Evolutionary conservation across 257 asterid genomes (phyloP), one percentile per base, ranked within the genome.

Genomic region (Solanum dulcamara): DNA sequence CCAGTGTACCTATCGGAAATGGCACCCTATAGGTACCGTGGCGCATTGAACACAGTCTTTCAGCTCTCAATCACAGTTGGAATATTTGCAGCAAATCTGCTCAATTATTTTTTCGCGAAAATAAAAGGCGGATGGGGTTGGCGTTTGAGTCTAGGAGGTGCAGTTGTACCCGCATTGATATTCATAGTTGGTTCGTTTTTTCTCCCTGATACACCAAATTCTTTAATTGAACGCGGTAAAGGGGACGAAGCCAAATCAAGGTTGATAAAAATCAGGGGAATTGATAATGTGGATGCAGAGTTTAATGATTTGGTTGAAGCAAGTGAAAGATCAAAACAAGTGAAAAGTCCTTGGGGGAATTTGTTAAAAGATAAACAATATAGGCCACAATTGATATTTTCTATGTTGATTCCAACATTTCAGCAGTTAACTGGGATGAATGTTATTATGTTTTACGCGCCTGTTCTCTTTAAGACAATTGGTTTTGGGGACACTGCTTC

Each of bases 61-160:
- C 97, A 93, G 33, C 50, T 93, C 8, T 91, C 94, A 67, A 90
- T 90, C 81, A 91, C 94, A 11, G 75, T 93, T 15, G 97, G 96
- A 30, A 91, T 93, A 79, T 66, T 92, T 2, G 92, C 86, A 2
- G 97, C 97, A 68, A 92, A 90, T 28, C 57, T 93, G 0, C 33
- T 93, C 7, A 93, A 93, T 87, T 93, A 90, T 75, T 44, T 44
- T 84, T 89, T 88, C 10, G 87, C 89, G 4, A 88, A 92, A 5
- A 91, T 89, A 59, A 92, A 93, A 84, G 68, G 72, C 3, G 50
- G 51, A 38, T 89, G 89, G 92, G 98, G 98, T 0, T 93, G 98
- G 98, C 85, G 98, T 60, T 33, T 93, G 77, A 94, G 98, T 81
- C 81, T 95, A 68, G 97, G 98, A 5, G 98, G 98, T 26, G 98